Evolutionary conservation across 805 yeast species (phyloP).

Genomic region (Geotrichum ghanense): DNA sequence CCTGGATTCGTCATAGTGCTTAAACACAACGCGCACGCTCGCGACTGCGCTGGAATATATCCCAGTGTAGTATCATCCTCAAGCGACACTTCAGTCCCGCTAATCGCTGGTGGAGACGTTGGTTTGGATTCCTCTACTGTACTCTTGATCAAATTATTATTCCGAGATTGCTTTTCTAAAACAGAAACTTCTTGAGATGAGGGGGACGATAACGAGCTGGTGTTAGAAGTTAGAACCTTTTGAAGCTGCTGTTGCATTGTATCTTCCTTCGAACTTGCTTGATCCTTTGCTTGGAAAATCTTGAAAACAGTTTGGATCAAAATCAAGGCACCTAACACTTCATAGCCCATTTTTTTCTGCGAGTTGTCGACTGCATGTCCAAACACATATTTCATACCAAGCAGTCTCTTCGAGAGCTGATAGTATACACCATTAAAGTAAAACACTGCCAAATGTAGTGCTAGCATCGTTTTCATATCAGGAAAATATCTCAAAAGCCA

Average conservation of each 20-base stretch:
- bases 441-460: constrained; percentile 68
- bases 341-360: constrained; percentile 40
- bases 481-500: neutral
- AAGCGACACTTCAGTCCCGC: constrained; percentile 34
- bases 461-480: constrained; percentile 33
- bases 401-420: constrained; percentile 60
- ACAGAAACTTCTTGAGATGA: neutral
- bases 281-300: constrained; percentile 10
- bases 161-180: neutral
- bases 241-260: constrained; percentile 5
- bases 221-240: neutral
- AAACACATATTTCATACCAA: constrained; percentile 66
- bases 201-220: too few species aligned
- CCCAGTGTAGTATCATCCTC: constrained; percentile 46
- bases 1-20: constrained; percentile 73
- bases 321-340: constrained; percentile 45
- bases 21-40: constrained; percentile 78
- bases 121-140: neutral
- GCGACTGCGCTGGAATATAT: constrained; percentile 56
- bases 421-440: constrained; percentile 78
- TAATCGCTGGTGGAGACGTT: neutral
- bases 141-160: neutral
- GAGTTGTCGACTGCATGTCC: constrained; percentile 24
- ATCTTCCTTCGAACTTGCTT: neutral
- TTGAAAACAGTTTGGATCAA: constrained; percentile 18